Evolutionary conservation across 106 monocot species (phyloP).

Genomic region (Iris macrosiphon): DNA sequence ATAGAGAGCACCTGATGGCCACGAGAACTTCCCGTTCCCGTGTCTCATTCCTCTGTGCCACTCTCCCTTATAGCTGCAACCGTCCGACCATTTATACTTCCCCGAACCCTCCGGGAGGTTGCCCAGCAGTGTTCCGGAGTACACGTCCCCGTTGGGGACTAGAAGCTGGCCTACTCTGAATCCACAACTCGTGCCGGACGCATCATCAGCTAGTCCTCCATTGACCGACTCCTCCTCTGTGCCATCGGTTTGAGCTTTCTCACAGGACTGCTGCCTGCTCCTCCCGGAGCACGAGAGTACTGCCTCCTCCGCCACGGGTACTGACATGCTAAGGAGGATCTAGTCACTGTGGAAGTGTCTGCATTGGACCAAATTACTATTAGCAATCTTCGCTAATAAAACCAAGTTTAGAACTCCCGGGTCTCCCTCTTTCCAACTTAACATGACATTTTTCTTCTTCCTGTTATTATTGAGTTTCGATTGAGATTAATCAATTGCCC

Average conservation of each 20-base stretch:
- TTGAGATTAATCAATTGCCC: no score
- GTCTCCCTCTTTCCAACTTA: no score
- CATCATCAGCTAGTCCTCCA: slow-evolving; percentile 14
- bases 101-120: slow-evolving; percentile 56
- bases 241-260: slow-evolving; percentile 15
- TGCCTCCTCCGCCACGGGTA: slow-evolving; percentile 31
- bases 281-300: slow-evolving; percentile 16
- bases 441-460: no score
- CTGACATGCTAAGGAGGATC: slow-evolving; percentile 45
- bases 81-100: slow-evolving; percentile 69
- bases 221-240: slow-evolving; percentile 13
- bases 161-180: slow-evolving; percentile 27
- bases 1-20: slow-evolving; percentile 64
- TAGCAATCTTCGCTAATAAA: no score
- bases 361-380: no score
- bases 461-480: no score
- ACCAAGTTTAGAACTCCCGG: no score
- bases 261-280: slow-evolving; percentile 2
- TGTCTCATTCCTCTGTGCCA: slow-evolving; percentile 88
- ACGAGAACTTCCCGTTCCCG: slow-evolving; percentile 63
- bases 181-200: slow-evolving; percentile 3
- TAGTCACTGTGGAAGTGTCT: no score
- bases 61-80: slow-evolving; percentile 74
- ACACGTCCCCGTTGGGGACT: slow-evolving; percentile 51
- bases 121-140: slow-evolving; percentile 51